Evolutionary conservation across 2,329 filamentous ascomycete species (phyloP).

Genomic region (Xylaria sp.): DNA sequence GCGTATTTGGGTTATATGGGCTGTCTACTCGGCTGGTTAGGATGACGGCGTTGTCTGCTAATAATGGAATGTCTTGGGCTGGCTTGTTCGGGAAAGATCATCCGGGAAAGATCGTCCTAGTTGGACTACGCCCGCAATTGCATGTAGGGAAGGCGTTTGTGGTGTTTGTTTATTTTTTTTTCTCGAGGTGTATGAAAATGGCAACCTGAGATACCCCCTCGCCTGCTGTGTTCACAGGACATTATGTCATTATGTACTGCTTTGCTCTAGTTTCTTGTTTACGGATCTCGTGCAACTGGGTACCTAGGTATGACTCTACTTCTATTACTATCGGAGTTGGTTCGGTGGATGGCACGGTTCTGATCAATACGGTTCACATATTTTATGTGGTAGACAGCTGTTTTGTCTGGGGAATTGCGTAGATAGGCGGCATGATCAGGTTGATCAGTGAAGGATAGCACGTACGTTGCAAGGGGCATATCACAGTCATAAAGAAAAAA

Average conservation of each 20-base stretch:
- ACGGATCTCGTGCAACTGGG: neutral
- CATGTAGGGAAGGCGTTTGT: slow-evolving; percentile 5
- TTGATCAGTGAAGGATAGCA: neutral
- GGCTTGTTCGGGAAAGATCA: neutral
- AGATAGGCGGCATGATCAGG: neutral
- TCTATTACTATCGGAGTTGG: neutral
- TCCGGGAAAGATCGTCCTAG: neutral
- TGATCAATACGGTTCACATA: neutral
- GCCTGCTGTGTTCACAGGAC: neutral
- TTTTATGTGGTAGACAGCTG: neutral
- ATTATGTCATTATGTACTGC: neutral
- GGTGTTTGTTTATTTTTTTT: neutral
- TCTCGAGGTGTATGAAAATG: neutral
- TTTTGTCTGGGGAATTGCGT: neutral
- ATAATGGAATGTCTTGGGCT: neutral
- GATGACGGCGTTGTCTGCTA: neutral
- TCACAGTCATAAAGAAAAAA: slow-evolving; percentile 2
- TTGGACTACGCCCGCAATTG: neutral
- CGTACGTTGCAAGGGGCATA: slow-evolving; percentile 5
- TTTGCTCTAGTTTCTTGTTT: neutral
- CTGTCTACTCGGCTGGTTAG: slow-evolving; percentile 7
- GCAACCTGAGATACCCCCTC: neutral
- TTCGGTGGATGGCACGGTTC: neutral
- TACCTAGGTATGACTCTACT: neutral
- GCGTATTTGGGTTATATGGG: neutral